Evolutionary conservation across 495 filamentous ascomycete genomes (phyloP).

Genomic region (Glonium stellatum): DNA sequence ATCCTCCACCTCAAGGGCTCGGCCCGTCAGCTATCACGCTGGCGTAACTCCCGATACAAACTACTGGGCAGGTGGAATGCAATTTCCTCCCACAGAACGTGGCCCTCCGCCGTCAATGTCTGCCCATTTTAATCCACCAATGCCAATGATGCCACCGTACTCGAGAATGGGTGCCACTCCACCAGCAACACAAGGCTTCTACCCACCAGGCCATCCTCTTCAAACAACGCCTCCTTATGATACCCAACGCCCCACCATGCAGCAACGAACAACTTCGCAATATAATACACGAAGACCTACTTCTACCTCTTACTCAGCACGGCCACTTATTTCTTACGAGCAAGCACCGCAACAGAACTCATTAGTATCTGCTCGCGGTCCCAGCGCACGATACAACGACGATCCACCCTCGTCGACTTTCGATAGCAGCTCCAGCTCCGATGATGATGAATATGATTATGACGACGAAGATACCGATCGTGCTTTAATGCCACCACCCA

Average conservation of each 20-base stretch:
- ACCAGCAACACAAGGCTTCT: conserved; percentile 6
- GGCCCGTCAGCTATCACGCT: conserved; percentile 22
- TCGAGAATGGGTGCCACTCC: conserved; percentile 11
- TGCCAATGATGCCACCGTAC: conserved; percentile 4
- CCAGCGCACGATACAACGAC: conserved; percentile 5
- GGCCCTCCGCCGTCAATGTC: conserved; percentile 23
- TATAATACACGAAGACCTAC: conserved; percentile 16
- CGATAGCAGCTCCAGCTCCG: conserved; percentile 15
- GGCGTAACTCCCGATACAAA: conserved; percentile 5
- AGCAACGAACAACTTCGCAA: conserved; percentile 8
- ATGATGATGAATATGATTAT: conserved; percentile 15
- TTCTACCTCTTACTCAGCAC: conserved; percentile 11
- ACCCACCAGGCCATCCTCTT: background rate
- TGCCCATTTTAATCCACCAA: conserved; percentile 13
- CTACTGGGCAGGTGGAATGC: conserved; percentile 4
- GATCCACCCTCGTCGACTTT: conserved; percentile 1
- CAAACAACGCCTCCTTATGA: conserved; percentile 14
- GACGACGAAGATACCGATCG: conserved; percentile 8
- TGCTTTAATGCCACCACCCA: conserved; percentile 18
- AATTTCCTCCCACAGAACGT: conserved; percentile 3
- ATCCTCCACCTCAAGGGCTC: conserved; percentile 16
- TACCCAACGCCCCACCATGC: conserved; percentile 6
- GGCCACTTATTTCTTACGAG: conserved; percentile 10
- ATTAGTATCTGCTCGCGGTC: conserved; percentile 8
- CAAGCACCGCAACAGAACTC: background rate